Percentiles rank a stretch among this genome's conserved stretches.
Conservation (phyloP, 202 grass and related monocot genomes). For the Setaria viridis region DNA sequence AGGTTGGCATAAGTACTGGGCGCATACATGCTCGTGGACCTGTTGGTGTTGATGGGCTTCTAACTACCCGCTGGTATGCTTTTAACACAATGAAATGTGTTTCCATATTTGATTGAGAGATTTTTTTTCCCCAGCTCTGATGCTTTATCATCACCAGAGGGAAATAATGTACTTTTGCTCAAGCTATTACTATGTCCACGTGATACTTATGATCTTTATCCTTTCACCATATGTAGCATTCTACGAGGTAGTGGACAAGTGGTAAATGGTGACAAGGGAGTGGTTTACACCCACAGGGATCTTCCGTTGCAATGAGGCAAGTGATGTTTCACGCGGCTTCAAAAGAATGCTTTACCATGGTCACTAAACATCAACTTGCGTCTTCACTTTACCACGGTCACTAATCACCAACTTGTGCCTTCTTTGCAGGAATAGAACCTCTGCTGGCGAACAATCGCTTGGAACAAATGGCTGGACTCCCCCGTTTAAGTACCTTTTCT, state of each 20-base stretch:
- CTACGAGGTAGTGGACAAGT: constrained; percentile 90
- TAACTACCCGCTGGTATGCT: constrained; percentile 91
- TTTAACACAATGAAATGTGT: not conserved
- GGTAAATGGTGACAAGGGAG: constrained; percentile 90
- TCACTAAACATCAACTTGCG: not conserved
- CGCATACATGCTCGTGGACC: constrained; percentile 99
- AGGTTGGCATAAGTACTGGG: constrained; percentile 99
- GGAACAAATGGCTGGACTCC: constrained; percentile 10
- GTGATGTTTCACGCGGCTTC: constrained; percentile 3
- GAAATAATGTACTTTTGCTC: not conserved
- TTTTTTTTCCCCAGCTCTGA: not conserved
- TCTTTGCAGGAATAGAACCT: constrained; percentile 35
- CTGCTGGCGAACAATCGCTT: constrained; percentile 30
- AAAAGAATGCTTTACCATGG: not conserved
- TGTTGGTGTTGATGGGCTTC: constrained; percentile 93
- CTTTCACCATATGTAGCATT: constrained; percentile 63
- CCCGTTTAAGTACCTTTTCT: constrained; percentile 12
- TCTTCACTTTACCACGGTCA: not conserved
- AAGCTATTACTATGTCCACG: not conserved
- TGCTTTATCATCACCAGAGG: not conserved
- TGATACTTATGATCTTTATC: constrained; percentile 10
- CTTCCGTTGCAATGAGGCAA: constrained; percentile 73
- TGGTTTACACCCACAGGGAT: constrained; percentile 88
- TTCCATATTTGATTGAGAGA: not conserved
- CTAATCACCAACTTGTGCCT: constrained; percentile 3